Percentiles rank a stretch among this genome's conserved stretches.
These are phyloP conservation scores for Globisporangium yorkense DNA, from an alignment of 352 stramenopile genomes.

Conservation along the genomic window DNA sequence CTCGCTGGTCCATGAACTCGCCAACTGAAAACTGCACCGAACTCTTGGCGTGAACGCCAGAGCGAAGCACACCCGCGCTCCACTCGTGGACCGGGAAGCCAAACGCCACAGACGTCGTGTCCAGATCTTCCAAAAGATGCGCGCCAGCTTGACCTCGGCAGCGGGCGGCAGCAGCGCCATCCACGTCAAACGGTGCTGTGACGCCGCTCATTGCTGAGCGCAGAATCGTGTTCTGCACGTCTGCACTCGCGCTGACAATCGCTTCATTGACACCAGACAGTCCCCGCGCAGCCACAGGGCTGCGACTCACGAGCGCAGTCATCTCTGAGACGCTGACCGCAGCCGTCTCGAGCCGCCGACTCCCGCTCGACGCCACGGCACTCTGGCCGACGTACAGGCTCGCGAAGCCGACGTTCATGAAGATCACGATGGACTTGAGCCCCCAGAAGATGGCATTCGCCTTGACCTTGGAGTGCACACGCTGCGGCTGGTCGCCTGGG, in stretches of 20 bases:
- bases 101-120: constrained; percentile 30
- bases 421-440: constrained; percentile 50
- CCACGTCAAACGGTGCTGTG: not conserved
- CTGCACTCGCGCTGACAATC: not conserved
- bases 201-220: not conserved
- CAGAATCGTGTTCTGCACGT: not conserved
- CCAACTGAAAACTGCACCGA: not conserved
- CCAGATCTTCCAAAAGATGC: constrained; percentile 20
- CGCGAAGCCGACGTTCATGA: constrained; percentile 56
- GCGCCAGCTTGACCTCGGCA: not conserved
- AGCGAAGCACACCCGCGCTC: constrained; percentile 16
- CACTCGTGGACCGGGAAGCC: constrained; percentile 28
- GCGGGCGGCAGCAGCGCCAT: constrained; percentile 3
- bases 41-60: not conserved
- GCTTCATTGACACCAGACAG: too few relatives aligned
- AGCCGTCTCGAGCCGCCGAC: too few relatives aligned
- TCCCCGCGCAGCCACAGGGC: too few relatives aligned
- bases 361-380: too few relatives aligned
- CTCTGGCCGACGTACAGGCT: constrained; percentile 43
- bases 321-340: constrained; percentile 3
- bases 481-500: too few relatives aligned
- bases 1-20: not conserved
- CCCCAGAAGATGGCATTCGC: constrained; percentile 46
- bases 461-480: constrained; percentile 25
- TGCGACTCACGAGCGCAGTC: not conserved